A percentile compares a stretch with the other conserved stretches of the same genome.
phyloP scores from a whole-genome alignment of 345 rosid species.

The Salix exigua region DNA sequence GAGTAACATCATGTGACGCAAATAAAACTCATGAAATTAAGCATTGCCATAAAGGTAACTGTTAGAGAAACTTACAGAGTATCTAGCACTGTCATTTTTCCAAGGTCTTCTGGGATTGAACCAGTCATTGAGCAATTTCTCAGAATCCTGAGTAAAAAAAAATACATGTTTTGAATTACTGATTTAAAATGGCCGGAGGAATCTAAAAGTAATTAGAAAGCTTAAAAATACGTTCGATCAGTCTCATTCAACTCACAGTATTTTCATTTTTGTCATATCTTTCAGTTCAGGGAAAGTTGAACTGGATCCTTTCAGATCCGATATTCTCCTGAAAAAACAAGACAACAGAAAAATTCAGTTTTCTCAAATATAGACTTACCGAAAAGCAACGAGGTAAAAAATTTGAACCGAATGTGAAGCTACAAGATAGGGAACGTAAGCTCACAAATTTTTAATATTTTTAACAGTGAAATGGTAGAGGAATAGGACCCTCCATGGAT shows the following conservation, averaged over 20 bases:
- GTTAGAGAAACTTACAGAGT: conserved; percentile 48
- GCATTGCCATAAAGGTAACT: background rate
- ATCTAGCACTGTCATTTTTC: conserved; percentile 25
- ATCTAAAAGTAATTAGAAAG: background rate
- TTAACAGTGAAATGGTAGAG: conserved; percentile 53
- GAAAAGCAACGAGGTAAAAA: background rate
- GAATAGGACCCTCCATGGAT: conserved; percentile 82
- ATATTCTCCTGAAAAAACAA: conserved; percentile 51
- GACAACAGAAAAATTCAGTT: background rate
- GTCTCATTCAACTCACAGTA: conserved; percentile 47
- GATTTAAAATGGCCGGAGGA: background rate
- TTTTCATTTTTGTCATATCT: background rate
- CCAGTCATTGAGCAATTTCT: conserved; percentile 57
- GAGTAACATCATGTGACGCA: background rate
- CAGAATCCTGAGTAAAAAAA: conserved; percentile 42
- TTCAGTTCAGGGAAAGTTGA: conserved; percentile 50
- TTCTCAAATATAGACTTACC: background rate
- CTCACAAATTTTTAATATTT: conserved; percentile 56
- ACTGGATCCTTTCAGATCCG: conserved; percentile 52
- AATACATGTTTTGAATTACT: background rate
- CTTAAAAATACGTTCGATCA: background rate
- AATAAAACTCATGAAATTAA: background rate
- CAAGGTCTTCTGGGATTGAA: conserved; percentile 49
- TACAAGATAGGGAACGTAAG: background rate
- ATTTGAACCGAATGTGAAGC: background rate